Evolutionary conservation across 495 filamentous ascomycete genomes (phyloP), one percentile per base, ranked within the genome.

Genomic region (Hypoxylon intermedium): DNA sequence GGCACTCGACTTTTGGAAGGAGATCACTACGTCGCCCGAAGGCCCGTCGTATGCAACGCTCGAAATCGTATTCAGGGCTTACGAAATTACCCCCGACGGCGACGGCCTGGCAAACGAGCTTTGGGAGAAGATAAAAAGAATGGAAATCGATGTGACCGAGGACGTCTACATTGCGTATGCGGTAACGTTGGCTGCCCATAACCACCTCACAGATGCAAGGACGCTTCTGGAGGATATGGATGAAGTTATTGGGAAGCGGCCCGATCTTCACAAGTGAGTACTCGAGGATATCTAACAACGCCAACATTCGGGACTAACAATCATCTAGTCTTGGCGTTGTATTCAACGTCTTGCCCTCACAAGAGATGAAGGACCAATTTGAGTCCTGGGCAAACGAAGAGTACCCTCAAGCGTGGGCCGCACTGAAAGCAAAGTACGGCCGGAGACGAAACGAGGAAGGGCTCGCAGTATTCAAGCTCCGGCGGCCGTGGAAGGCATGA

Each of bases 41-140:
- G 94, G 94, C 0, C 94, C 94, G 1, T 87, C 85, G 6, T 89
- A 91, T 57, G 82, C 80, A 20, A 91, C 86, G 46, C 82, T 98
- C 44, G 82, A 83, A 6, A 87, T 92, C 23, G 87, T 89, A 16
- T 89, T 98, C 54, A 84, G 88, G 48, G 80, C 84, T 2, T 96
- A 90, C 72, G 86, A 92, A 72, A 74, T 74, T 21, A 76, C 79
- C 57, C 74, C 80, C 11, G 85, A 81, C 42, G 90, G 89, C 11
- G 83, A 85, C 23, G 64, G 73, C 34, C 79, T 83, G 50, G 93
- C 92, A 1, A 80, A 82, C 18, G 82, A 87, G 43, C 84, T 97
- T 52, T 92, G 93, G 89, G 67, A 72, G 2, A 87, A 87, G 73
- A 76, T 97, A 52, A 83, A 82, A 67, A 72, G 83, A 13, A 85